Base-by-base conservation (phyloP, 1,284 basidiomycete species). In the Lignosus rhinocerotis region DNA sequence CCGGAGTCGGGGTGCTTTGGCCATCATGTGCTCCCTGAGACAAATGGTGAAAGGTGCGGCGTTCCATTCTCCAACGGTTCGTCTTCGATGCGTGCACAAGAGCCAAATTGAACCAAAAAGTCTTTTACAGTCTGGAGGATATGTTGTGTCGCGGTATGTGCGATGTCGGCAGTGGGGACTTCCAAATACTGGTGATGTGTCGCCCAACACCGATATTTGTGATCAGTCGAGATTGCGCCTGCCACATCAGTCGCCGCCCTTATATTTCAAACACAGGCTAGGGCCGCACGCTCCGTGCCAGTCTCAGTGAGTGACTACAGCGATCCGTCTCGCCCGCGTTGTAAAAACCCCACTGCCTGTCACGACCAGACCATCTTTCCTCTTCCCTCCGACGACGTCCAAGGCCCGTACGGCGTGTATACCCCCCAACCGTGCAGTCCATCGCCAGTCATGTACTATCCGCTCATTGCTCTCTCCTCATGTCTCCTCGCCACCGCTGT, bases 381-480 rank as follows among this genome's bases (percentile, higher is more conserved):
- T 33, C 30, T 25, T 42, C 42, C 49, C 51, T 33, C 43, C 36
- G 31, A 45, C 46, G 43, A 45, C 46, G 43, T 34, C 41, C 34
- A 25, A 45, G 32, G 19, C 30, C 49, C 36, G 36, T 56, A 56
- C 25, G 25, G 25, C 25, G 25, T 25, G 25, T 56, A 56, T 49
- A 12, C 36, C 14, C 36, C 11, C 11, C 36, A 12, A 4, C 55
- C 49, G 49, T 51, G 43, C 55, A 51, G 55, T 51, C 49, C 55
- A 56, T 56, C 49, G 49, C 16, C 49, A 56, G 21, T 4, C 55
- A 56, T 56, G 55, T 51, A 56, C 60, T 53, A 53, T 55, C 51
- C 54, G 43, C 60, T 64, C 58, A 19, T 62, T 55, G 50, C 58
- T 43, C 55, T 61, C 54, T 55, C 56, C 19, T 49, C 60, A 39